These are phyloP conservation scores for Lodderomyces margitis DNA, from an alignment of 1,139 yeast species.

Conservation along the genomic window DNA sequence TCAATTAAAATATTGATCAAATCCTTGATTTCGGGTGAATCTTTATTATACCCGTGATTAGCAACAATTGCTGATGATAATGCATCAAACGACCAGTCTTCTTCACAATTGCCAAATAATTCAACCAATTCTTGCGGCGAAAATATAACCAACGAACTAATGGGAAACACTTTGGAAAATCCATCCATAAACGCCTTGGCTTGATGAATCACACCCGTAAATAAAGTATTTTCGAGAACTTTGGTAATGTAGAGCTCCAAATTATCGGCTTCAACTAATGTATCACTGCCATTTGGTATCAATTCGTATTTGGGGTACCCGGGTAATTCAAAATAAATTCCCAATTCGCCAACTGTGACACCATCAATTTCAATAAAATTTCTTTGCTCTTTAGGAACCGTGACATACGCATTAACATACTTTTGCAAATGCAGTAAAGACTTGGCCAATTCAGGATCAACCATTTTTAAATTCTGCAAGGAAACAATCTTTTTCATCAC, in stretches of 20 bases:
- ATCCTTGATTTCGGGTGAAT: constrained; percentile 60
- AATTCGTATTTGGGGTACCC: constrained; percentile 68
- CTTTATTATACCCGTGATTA: constrained; percentile 85
- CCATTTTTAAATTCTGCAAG: constrained; percentile 42
- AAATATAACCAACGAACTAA: constrained; percentile 66
- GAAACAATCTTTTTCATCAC: constrained; percentile 30
- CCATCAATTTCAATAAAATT: constrained; percentile 36
- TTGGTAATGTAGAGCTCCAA: constrained; percentile 55
- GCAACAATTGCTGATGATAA: constrained; percentile 66
- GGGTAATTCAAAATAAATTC: constrained; percentile 63
- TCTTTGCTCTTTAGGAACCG: constrained; percentile 18
- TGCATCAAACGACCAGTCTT: constrained; percentile 80
- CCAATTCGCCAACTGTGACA: constrained; percentile 48
- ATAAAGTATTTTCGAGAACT: constrained; percentile 62
- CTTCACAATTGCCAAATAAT: constrained; percentile 66
- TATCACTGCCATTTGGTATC: constrained; percentile 52
- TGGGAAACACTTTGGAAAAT: constrained; percentile 82
- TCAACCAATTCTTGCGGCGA: constrained; percentile 70
- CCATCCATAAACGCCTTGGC: constrained; percentile 74
- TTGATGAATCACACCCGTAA: constrained; percentile 64
- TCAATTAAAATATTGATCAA: constrained; percentile 59
- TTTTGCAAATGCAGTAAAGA: constrained; percentile 56
- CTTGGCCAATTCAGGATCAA: constrained; percentile 63
- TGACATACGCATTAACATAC: constrained; percentile 33
- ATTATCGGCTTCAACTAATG: constrained; percentile 51